Evolutionary conservation across 805 yeast genomes (phyloP), one percentile per base, ranked within the genome.

Genomic region (Kluyveromyces nonfermentans): DNA sequence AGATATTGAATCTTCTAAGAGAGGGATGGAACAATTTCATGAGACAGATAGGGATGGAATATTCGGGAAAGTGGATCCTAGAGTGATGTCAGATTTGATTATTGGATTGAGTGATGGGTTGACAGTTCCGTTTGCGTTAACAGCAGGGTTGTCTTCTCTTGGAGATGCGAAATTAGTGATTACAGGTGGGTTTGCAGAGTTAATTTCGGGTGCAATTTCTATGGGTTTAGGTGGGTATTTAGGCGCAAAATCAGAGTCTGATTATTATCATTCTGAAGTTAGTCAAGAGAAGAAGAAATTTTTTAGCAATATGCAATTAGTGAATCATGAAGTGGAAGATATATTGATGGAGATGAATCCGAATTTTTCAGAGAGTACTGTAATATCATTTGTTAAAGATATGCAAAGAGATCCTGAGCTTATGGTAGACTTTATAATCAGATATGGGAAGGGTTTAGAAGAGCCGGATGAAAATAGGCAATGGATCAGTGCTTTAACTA

Each of bases 191-290:
- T 77, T 90, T 75, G 97, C 97, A 8, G 98, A 90, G 69, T 77
- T 90, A 53, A 94, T 90, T 3, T 85, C 96, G 5, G 98, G 98
- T 40, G 95, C 97, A 37, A 89, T 90, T 42, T 84, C 95, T 22
- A 90, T 90, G 98, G 97, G 98, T 7, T 76, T 90, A 44, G 98
- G 98, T 46, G 98, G 98, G 25, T 90, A 77, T 63, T 71, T 90
- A 45, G 98, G 97, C 25, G 98, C 98, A 35, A 83, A 82, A 62
- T 79, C 89, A 12, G 98, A 90, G 67, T 67, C 73, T 19, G 90
- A 84, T 59, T 84, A 78, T 62, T 84, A 82, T 62, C 70, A 72
- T 42, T 73, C 82, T 17, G 86, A 82, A 61, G 89, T 83, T 36
- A 77, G 75, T 52, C 71, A 75, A 54, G 93, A 85, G 59, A 83